Evolutionary conservation across 345 rosid genomes (phyloP).

Genomic region (Euphorbia lathyris): DNA sequence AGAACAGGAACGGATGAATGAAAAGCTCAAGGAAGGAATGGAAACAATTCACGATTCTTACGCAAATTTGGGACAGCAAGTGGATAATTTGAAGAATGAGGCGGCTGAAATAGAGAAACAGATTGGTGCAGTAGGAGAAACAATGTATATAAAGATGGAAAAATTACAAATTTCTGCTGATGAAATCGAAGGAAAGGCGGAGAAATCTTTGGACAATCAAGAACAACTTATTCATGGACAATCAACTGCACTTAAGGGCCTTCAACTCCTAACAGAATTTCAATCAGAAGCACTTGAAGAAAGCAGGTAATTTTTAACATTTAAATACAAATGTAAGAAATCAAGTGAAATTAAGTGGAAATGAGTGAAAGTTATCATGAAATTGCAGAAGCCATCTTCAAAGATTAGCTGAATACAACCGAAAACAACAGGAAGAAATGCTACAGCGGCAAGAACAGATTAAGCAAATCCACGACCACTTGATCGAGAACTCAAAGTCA

Average conservation of each 20-base stretch:
- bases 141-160: constrained; percentile 49
- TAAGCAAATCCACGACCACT: constrained; percentile 57
- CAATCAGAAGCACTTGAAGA: constrained; percentile 84
- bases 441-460: constrained; percentile 67
- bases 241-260: constrained; percentile 66
- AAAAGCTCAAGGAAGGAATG: constrained; percentile 57
- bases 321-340: background rate
- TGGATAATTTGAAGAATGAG: constrained; percentile 46
- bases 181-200: too few relatives aligned
- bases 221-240: too few relatives aligned
- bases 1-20: constrained; percentile 63
- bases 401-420: constrained; percentile 53
- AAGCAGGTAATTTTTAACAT: constrained; percentile 45
- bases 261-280: constrained; percentile 54
- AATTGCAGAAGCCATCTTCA: constrained; percentile 54
- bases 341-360: background rate
- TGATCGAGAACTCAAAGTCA: constrained; percentile 62
- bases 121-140: constrained; percentile 47
- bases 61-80: constrained; percentile 40
- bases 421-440: constrained; percentile 61
- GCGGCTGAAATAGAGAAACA: constrained; percentile 69
- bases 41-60: constrained; percentile 47
- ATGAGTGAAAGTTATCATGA: background rate
- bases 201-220: too few relatives aligned
- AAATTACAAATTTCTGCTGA: too few relatives aligned